Percentiles rank a stretch among this genome's conserved stretches.
Conservation (phyloP, 306 rosid genomes). For the Mucuna pruriens region DNA sequence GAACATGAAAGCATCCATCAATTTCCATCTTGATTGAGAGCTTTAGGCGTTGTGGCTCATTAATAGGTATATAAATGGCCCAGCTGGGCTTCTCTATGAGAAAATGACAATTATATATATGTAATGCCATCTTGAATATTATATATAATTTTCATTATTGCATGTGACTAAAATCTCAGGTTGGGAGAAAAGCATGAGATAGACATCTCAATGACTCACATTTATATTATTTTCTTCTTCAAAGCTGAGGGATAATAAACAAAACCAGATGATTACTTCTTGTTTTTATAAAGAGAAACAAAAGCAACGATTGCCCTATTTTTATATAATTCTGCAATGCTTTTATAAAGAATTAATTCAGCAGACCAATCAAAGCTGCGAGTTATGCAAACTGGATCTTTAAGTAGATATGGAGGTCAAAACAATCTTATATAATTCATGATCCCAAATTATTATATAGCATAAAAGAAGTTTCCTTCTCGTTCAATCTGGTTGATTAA, state of each 20-base stretch:
- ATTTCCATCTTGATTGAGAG: not conserved
- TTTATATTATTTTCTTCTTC: not conserved
- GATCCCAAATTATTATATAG: not conserved
- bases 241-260: not conserved
- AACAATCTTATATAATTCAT: not conserved
- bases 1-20: not conserved
- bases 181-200: conserved; percentile 3
- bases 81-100: not conserved
- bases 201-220: not conserved
- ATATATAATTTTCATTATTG: not conserved
- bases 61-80: not conserved
- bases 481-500: not conserved
- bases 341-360: conserved; percentile 23
- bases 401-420: not conserved
- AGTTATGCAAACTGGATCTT: not conserved
- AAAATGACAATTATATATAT: conserved; percentile 26
- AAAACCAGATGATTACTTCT: not conserved
- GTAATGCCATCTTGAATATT: not conserved
- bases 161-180: not conserved
- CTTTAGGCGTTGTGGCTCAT: not conserved
- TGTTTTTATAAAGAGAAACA: conserved; percentile 16
- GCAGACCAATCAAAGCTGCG: conserved; percentile 5
- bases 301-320: not conserved
- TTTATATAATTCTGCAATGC: conserved; percentile 4
- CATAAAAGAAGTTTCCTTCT: not conserved